phyloP scores from a whole-genome alignment of 176 grass and related monocot genomes.

The Saccharum officinarum region DNA sequence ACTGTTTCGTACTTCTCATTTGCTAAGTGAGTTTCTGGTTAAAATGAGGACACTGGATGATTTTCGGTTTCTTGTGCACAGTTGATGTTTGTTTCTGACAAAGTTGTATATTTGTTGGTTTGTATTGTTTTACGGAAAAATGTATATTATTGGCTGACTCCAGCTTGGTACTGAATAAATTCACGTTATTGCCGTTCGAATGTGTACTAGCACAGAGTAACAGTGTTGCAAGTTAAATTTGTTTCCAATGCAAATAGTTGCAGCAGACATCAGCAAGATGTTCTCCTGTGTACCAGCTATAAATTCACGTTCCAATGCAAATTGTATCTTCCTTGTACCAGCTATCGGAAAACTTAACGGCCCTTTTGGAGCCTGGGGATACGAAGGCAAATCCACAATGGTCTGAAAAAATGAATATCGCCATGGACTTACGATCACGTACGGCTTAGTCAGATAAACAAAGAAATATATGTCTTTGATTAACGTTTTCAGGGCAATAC shows the following conservation, averaged over 20 bases:
- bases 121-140: background rate
- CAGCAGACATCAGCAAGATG: background rate
- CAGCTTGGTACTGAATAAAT: background rate
- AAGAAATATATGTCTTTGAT: background rate
- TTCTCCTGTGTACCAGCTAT: background rate
- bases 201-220: background rate
- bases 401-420: background rate
- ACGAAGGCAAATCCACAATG: background rate
- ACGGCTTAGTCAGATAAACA: background rate
- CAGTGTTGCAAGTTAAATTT: background rate
- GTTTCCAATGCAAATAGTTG: background rate
- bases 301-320: too few species aligned
- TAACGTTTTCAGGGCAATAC: background rate
- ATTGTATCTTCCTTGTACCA: background rate
- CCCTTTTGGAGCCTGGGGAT: background rate
- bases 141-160: background rate
- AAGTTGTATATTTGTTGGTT: background rate
- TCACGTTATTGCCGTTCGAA: background rate
- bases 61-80: background rate
- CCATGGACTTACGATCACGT: background rate
- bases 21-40: conserved; percentile 9
- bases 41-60: background rate
- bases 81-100: background rate
- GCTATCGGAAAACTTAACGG: background rate
- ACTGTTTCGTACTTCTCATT: conserved; percentile 16